These are phyloP conservation scores for Pelargonium australe DNA, from an alignment of 441 rosid species.

Conservation along the genomic window DNA sequence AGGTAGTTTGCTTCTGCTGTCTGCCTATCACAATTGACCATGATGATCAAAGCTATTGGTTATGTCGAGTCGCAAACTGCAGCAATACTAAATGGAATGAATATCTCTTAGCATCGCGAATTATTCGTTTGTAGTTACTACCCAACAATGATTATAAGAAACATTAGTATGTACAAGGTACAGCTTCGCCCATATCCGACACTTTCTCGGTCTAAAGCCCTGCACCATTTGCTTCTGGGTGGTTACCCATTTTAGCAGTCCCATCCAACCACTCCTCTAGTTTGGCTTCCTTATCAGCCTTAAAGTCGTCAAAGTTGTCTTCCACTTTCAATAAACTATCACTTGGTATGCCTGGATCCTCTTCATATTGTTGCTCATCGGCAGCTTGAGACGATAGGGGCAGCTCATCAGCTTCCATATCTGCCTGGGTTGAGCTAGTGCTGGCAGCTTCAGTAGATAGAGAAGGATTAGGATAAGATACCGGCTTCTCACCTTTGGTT, in stretches of 20 bases:
- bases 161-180: background rate
- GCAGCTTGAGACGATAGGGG: conserved; percentile 38
- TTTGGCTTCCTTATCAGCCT: conserved; percentile 71
- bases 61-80: too few species aligned
- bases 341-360: conserved; percentile 12
- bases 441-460: conserved; percentile 37
- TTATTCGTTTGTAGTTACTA: too few species aligned
- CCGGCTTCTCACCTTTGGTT: conserved; percentile 19
- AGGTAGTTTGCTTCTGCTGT: too few species aligned
- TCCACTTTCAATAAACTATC: conserved; percentile 17
- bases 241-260: background rate
- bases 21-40: too few species aligned
- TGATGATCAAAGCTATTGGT: too few species aligned
- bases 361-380: conserved; percentile 30
- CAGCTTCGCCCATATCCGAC: background rate
- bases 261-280: conserved; percentile 80
- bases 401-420: conserved; percentile 48
- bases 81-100: too few species aligned
- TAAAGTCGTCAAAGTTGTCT: conserved; percentile 55
- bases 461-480: conserved; percentile 17
- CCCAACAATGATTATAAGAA: background rate
- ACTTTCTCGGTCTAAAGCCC: background rate
- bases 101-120: background rate
- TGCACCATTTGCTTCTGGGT: conserved; percentile 8
- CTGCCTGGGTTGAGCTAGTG: conserved; percentile 34